Evolutionary conservation across 1,284 basidiomycete genomes (phyloP), one percentile per base, ranked within the genome.

Genomic region (Lignosus rhinocerotis): DNA sequence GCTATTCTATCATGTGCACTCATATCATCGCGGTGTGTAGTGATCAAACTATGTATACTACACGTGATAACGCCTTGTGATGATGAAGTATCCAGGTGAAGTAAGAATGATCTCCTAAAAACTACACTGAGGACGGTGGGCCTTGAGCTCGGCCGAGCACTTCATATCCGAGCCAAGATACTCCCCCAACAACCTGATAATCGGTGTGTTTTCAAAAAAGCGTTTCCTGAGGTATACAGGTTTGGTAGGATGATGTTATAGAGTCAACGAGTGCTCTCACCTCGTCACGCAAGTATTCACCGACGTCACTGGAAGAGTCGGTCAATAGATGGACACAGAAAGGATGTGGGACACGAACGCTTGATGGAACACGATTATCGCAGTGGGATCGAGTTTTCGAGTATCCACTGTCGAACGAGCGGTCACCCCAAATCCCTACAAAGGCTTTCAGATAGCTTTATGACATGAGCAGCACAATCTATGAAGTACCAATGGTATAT

Each of bases 291-390:
- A 98, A 78, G 72, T 97, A 98, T 79, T 98, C 95, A 58, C 95
- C 95, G 21, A 97, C 92, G 75, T 98, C 95, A 51, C 93, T 95
- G 33, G 3, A 38, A 31, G 17, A 4, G 10, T n/a, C 14, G 70
- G n/a, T 59, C 31, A 43, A 47, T 59, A 48, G 38, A 34, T 56
- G 10, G 2, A 53, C 32, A 41, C 14, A 30, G 48, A 53, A 32
- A 17, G 38, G 46, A 33, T 50, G 30, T 31, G 42, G 39, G 11
- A 9, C 38, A 78, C 91, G 66, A 73, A 96, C 91, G 97, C 92
- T 81, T 99, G 97, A 73, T 99, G 97, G 77, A 99, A 99, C 6
- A 98, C 96, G 58, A 99, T 90, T 66, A 99, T 98, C 17, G 93
- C 88, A 32, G 95, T 98, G n/a, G 97, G 97, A 74, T 99, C 96